Conservation (phyloP, 768 basidiomycete species). For the Phaffia tasmanica region DNA sequence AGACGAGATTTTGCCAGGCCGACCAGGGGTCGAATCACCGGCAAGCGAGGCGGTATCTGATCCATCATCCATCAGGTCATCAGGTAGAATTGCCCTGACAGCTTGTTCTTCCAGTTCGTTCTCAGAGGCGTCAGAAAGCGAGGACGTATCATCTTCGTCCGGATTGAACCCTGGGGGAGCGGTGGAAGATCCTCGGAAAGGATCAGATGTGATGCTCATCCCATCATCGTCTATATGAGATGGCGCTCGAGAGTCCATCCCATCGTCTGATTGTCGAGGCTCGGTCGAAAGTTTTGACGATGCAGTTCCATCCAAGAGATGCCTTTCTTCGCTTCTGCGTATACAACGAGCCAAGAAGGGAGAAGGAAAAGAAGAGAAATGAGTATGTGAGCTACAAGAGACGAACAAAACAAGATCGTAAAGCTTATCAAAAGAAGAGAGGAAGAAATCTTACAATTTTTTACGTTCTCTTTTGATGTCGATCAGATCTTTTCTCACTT, state of each 20-base stretch:
- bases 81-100: slow-evolving; percentile 50
- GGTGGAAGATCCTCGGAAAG: background rate
- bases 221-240: background rate
- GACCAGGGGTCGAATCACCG: background rate
- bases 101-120: slow-evolving; percentile 22
- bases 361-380: background rate
- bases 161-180: slow-evolving; percentile 1
- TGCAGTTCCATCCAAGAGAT: slow-evolving; percentile 14
- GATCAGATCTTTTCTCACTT: slow-evolving; percentile 86
- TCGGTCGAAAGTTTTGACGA: no score
- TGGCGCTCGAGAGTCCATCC: no score
- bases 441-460: slow-evolving; percentile 61
- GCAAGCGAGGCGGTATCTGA: slow-evolving; percentile 3
- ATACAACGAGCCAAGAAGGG: background rate
- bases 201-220: background rate
- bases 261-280: no score
- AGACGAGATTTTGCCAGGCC: background rate
- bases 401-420: background rate
- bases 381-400: background rate
- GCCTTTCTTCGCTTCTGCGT: slow-evolving; percentile 18
- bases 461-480: slow-evolving; percentile 86
- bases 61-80: slow-evolving; percentile 44
- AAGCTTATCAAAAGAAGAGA: background rate
- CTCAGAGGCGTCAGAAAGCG: slow-evolving; percentile 1
- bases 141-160: background rate